Evolutionary conservation across 371 early-diverging fungal species (phyloP).

Genomic region (Lichtheimia hyalospora): DNA sequence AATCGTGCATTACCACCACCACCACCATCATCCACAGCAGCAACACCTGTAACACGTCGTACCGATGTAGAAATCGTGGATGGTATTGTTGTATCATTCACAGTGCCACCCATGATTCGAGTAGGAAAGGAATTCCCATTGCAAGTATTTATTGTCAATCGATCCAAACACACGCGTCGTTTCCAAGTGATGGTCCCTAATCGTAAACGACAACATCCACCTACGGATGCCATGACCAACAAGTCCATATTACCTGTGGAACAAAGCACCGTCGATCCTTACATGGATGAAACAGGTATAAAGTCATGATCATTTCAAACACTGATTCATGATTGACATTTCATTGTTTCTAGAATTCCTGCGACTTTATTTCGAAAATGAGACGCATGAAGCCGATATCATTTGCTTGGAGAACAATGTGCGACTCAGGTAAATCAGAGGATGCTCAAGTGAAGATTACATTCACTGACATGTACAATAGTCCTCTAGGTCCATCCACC

Average conservation of each 20-base stretch:
- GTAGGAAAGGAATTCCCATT: slow-evolving; percentile 72
- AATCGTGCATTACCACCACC: slow-evolving; percentile 4
- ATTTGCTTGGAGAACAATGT: slow-evolving; percentile 76
- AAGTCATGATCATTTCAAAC: too few relatives aligned
- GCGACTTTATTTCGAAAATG: slow-evolving; percentile 61
- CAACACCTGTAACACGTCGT: not conserved
- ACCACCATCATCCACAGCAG: not conserved
- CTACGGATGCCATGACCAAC: slow-evolving; percentile 30
- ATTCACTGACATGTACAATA: slow-evolving; percentile 11
- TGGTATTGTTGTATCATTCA: slow-evolving; percentile 71
- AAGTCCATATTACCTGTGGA: slow-evolving; percentile 40
- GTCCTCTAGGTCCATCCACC: slow-evolving; percentile 68
- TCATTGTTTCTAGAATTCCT: slow-evolving; percentile 46
- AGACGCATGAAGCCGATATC: slow-evolving; percentile 70
- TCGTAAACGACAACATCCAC: slow-evolving; percentile 49
- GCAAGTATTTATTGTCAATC: slow-evolving; percentile 74
- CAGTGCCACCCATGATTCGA: slow-evolving; percentile 36
- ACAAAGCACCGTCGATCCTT: slow-evolving; percentile 54
- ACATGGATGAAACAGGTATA: slow-evolving; percentile 62
- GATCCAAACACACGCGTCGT: slow-evolving; percentile 62
- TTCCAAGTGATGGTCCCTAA: slow-evolving; percentile 70
- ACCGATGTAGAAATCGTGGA: slow-evolving; percentile 36
- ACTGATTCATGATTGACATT: not conserved
- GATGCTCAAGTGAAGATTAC: not conserved
- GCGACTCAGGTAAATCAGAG: slow-evolving; percentile 45